A percentile compares a stretch with the other conserved stretches of the same genome.
These are phyloP conservation scores for Penicillium sp. DNA, from an alignment of 2,329 filamentous ascomycete species.

Conservation along the genomic window DNA sequence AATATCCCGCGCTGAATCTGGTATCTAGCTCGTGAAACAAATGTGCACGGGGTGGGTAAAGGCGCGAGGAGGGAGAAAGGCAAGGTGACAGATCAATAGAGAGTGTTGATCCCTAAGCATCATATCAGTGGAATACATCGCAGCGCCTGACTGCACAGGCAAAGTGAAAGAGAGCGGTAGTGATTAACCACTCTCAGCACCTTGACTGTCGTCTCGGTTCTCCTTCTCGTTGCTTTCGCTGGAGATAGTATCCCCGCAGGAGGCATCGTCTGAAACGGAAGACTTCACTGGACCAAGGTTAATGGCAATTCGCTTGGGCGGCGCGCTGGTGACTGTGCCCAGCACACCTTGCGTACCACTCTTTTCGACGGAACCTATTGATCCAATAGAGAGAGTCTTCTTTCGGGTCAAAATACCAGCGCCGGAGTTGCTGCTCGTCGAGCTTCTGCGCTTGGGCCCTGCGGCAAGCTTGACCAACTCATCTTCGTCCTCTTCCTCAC, in stretches of 20 bases:
- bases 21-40: constrained; percentile 24
- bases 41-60: not conserved
- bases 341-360: constrained; percentile 19
- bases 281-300: constrained; percentile 38
- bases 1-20: constrained; percentile 18
- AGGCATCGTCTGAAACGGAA: constrained; percentile 17
- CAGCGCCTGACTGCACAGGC: constrained; percentile 11
- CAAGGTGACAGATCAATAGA: not conserved
- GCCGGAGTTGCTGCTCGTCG: constrained; percentile 40
- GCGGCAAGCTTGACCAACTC: constrained; percentile 79
- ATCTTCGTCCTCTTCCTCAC: constrained; percentile 87
- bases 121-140: not conserved
- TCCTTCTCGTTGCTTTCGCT: constrained; percentile 34
- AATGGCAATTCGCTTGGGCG: constrained; percentile 45
- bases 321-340: constrained; percentile 21
- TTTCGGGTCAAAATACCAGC: constrained; percentile 37
- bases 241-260: constrained; percentile 17
- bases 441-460: constrained; percentile 50
- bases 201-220: constrained; percentile 31
- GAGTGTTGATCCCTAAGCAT: not conserved
- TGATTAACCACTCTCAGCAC: constrained; percentile 24
- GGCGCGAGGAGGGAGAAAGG: not conserved
- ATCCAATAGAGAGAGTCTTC: constrained; percentile 35
- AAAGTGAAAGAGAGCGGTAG: not conserved
- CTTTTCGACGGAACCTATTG: constrained; percentile 31